Conservation (phyloP, 2,329 filamentous ascomycete species). For the Colletotrichum agaves region DNA sequence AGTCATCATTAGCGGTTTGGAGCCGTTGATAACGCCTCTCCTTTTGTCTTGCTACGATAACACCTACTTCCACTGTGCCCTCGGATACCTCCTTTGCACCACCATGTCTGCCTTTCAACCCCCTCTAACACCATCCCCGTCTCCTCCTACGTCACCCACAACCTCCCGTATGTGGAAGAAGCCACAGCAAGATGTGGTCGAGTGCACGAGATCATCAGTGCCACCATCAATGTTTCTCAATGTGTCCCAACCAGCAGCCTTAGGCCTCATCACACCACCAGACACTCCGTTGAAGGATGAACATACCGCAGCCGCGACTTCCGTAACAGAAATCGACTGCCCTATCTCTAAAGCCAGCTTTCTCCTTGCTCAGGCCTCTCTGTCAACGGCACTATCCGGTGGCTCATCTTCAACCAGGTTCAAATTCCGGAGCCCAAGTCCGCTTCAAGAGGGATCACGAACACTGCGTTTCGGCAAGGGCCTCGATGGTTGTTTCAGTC, state of each 20-base stretch:
- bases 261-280: conserved; percentile 17
- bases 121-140: neutral
- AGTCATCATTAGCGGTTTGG: neutral
- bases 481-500: conserved; percentile 28
- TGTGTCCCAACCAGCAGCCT: neutral
- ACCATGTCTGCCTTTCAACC: conserved; percentile 17
- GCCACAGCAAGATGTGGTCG: conserved; percentile 13
- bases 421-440: conserved; percentile 3
- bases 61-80: neutral
- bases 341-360: conserved; percentile 33
- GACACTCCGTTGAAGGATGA: neutral
- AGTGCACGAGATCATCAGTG: neutral
- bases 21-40: neutral
- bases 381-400: conserved; percentile 10
- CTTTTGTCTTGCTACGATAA: neutral
- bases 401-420: conserved; percentile 14
- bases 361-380: conserved; percentile 27
- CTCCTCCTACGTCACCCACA: neutral
- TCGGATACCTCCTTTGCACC: neutral
- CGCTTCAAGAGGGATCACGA: neutral
- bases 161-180: neutral
- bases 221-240: neutral
- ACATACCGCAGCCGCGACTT: neutral
- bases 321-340: conserved; percentile 7
- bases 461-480: conserved; percentile 26